Evolutionary conservation across 2,329 filamentous ascomycete species (phyloP), one percentile per base, ranked within the genome.

Genomic region (Amesomyces nigricolor): DNA sequence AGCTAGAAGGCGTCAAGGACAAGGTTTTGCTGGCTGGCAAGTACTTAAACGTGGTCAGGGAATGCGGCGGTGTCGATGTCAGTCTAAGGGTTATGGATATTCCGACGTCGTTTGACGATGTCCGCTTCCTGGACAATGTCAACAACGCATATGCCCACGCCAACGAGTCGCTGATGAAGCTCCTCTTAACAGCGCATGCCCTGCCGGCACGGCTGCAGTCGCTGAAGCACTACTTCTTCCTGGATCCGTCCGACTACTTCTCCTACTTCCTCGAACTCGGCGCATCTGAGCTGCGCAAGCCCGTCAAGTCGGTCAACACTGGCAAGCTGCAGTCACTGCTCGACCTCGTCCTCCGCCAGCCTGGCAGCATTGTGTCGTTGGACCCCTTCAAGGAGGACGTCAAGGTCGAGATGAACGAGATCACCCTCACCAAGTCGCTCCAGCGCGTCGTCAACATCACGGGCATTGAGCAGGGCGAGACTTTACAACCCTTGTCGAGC

Each of bases 311-410:
- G 52, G 91, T 97, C 71, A 99, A 97, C 67, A 88, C 89, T 53
- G 85, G 85, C 70, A 99, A 99, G 71, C 78, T 99, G 42, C 94
- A 99, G 70, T 96, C 91, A 9, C 77, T 99, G 29, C 82, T 99
- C n/a, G 94, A 99, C 69, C 81, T 97, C 26, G 92, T 96, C 0
- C 79, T 99, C 48, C 89, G 94, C n/a, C 94, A 99, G 66, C 91
- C 94, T 2, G 94, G 94, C 42, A 96, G 88, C 65, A 88, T 96
- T 47, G 92, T 95, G 13, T 91, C 91, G 0, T 81, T 95, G 56
- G 94, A 99, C 68, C 91, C 92, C 0, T 99, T 95, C 78, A 99
- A 97, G 68, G 94, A 99, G 72, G 92, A 99, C 67, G 89, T 99
- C 70, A 95, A 95, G 71, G 90, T 99, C 19, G 87, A 91, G 65